Percentiles rank a stretch among this genome's conserved stretches.
Evolutionary conservation across 2,329 filamentous ascomycete genomes (phyloP).

Genomic region (Sporothrix inflata): DNA sequence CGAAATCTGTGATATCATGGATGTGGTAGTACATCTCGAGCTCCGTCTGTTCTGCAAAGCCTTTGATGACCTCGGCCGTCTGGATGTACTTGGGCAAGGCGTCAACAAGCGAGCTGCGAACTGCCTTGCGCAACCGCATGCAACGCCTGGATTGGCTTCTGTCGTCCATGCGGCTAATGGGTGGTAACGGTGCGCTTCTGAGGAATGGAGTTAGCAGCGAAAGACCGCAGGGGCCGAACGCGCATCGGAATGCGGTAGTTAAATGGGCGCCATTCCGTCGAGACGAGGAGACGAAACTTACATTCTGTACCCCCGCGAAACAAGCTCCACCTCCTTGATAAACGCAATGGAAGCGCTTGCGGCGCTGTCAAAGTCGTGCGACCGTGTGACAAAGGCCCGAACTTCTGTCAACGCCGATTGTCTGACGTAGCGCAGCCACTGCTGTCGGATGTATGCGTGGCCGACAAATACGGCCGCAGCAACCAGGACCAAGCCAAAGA

Average conservation of each 20-base stretch:
- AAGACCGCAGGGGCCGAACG: background rate
- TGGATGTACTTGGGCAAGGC: conserved; percentile 74
- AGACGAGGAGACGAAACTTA: conserved; percentile 47
- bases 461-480: conserved; percentile 62
- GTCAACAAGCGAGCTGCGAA: conserved; percentile 70
- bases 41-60: conserved; percentile 76
- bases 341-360: conserved; percentile 76
- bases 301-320: conserved; percentile 87
- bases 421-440: conserved; percentile 79
- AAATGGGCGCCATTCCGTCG: background rate
- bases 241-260: background rate
- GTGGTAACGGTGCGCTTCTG: conserved; percentile 85
- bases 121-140: conserved; percentile 73
- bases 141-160: conserved; percentile 78
- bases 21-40: conserved; percentile 92
- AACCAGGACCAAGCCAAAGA: conserved; percentile 50
- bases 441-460: conserved; percentile 74
- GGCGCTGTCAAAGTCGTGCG: conserved; percentile 80
- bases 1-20: conserved; percentile 75
- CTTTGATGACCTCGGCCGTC: conserved; percentile 68
- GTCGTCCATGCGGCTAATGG: conserved; percentile 89
- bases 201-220: conserved; percentile 24
- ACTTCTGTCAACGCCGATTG: conserved; percentile 73
- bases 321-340: conserved; percentile 93
- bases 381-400: conserved; percentile 68